Evolutionary conservation across 2,329 filamentous ascomycete species (phyloP), one percentile per base, ranked within the genome.

Genomic region (Lasiodiplodia sp.): DNA sequence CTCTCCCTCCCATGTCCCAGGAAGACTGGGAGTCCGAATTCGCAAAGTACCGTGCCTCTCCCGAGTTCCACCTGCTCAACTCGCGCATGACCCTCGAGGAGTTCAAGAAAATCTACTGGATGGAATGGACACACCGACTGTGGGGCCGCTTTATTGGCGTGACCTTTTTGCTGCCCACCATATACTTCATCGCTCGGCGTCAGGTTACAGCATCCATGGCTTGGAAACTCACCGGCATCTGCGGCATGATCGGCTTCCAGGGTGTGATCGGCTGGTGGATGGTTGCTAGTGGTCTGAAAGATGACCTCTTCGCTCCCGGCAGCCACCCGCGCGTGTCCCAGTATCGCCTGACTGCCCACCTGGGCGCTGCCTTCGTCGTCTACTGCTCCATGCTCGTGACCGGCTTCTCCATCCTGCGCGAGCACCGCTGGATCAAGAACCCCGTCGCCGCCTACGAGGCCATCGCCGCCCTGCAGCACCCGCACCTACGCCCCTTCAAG

Each of bases 251-350:
- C 75, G 96, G 93, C 67, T 96, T 97, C 80, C 96, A 99, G 80
- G 96, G 96, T 55, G 88, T 96, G 75, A 90, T 99, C 71, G 96
- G 96, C 67, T 99, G 96, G 96, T 99, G 96, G 94, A 99, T 99
- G 96, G 96, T 99, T 74, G 96, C 96, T 81, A 96, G 92, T 12
- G 96, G 96, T 1, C 85, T 99, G 71, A 96, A 95, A 79, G 96
- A 98, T 78, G 96, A 99, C 79, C 87, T 99, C 34, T 97, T 99
- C 77, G 92, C 92, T 23, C 91, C 93, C 2, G 96, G 94, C 14
- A 92, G 91, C 68, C 93, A 97, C 79, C 96, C 96, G 0, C 89
- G 96, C 69, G 96, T 99, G 62, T 95, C 91, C 71, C 96, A 99
- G 82, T 99, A 99, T 82, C 89, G 96, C 64, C 86, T 99, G 68